Conservation (phyloP, 2,329 filamentous ascomycete species). For the Amauroascus niger region DNA sequence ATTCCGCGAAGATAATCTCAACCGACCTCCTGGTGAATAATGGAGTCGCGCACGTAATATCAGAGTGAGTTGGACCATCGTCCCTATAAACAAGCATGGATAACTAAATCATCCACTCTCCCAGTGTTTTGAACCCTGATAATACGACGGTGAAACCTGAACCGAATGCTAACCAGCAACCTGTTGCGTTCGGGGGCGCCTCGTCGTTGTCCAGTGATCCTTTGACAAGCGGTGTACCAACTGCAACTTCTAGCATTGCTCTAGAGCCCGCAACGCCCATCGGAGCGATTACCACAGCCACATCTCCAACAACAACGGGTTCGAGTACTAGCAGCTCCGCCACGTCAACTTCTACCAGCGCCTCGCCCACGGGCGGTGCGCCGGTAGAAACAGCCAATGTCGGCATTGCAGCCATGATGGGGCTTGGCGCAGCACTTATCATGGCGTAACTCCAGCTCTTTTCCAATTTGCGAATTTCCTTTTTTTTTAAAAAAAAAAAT, state of each 20-base stretch:
- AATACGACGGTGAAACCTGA: slow-evolving; percentile 40
- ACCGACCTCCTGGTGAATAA: slow-evolving; percentile 46
- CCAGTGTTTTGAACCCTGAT: slow-evolving; percentile 49
- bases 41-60: slow-evolving; percentile 50
- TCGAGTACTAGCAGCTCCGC: slow-evolving; percentile 16
- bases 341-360: slow-evolving; percentile 25
- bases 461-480: no score
- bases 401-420: slow-evolving; percentile 41
- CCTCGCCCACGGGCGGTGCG: slow-evolving; percentile 17
- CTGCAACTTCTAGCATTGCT: slow-evolving; percentile 34
- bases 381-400: slow-evolving; percentile 31
- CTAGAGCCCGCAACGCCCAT: slow-evolving; percentile 23
- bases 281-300: slow-evolving; percentile 1
- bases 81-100: background rate
- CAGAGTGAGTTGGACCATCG: slow-evolving; percentile 38
- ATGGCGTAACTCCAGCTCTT: slow-evolving; percentile 3
- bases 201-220: slow-evolving; percentile 41
- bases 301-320: slow-evolving; percentile 1
- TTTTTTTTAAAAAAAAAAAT: no score
- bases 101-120: background rate
- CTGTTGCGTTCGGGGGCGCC: slow-evolving; percentile 45
- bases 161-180: slow-evolving; percentile 37
- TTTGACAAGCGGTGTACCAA: slow-evolving; percentile 47
- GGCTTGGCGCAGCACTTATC: slow-evolving; percentile 31
- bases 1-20: slow-evolving; percentile 44